Evolutionary conservation across 805 yeast genomes (phyloP), one percentile per base, ranked within the genome.

Genomic region (Kazachstania kunashirensis): DNA sequence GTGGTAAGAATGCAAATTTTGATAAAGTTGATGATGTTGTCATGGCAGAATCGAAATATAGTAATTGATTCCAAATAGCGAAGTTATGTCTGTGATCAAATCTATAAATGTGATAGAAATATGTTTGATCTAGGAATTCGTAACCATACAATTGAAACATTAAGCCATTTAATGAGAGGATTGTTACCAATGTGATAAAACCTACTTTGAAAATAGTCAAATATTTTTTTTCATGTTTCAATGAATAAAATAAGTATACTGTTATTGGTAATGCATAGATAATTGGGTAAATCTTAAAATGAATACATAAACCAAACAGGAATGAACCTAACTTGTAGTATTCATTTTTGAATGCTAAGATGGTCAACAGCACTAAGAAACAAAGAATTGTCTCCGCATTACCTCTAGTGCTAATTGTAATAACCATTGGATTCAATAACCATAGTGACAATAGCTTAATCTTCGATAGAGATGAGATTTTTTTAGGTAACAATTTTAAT

Each of bases 71-170:
- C 71, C 88, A 92, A 2, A 88, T 66, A 4, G 95, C 84, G 54
- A 92, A 92, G 59, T 92, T 92, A 61, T 92, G 98, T 33, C 98
- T 73, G 58, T 92, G 98, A 57, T 92, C 98, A 4, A 84, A 59
- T 42, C 98, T 67, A 7, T 73, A 66, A 29, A 89, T 62, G 57
- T 89, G 98, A 55, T 89, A 88, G 4, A 85, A 52, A 53, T 84
- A 86, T 0, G 96, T 71, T 48, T 89, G 83, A 29, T 74, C 65
- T 10, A 92, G 41, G 53, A 79, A 89, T 44, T 84, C 89, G 32
- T 62, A 53, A 1, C 95, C 96, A 52, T 86, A 88, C 2, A 70
- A 43, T 5, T 42, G 18, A 59, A 75, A 84, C 94, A 89, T 84
- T 24, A 67, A 31, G 1, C 53, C 61, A 2, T 81, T 76, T 21